phyloP scores from a whole-genome alignment of 495 filamentous ascomycete species.

The Xylaria venustula region DNA sequence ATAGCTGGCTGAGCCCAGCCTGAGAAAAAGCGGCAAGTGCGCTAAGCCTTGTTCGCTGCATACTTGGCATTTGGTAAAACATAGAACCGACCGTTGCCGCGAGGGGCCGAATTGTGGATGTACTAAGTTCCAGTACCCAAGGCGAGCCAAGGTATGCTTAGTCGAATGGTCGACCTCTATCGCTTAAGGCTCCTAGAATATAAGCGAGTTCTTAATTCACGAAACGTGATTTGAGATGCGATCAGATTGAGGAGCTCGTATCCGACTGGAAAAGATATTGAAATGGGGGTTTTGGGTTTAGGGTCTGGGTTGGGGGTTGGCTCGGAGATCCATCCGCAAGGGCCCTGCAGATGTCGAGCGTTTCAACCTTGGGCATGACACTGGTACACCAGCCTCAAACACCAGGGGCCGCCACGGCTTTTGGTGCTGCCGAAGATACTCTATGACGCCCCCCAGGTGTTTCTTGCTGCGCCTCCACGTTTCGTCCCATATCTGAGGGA shows the following conservation, averaged over 20 bases:
- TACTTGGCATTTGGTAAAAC: too few species aligned
- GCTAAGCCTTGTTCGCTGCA: too few species aligned
- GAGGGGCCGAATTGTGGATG: too few species aligned
- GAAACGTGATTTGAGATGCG: too few species aligned
- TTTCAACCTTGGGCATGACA: neutral
- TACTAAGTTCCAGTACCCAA: too few species aligned
- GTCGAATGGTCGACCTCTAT: too few species aligned
- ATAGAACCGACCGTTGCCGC: too few species aligned
- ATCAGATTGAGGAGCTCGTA: neutral
- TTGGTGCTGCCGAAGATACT: neutral
- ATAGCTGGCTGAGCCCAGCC: too few species aligned
- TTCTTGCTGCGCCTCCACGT: slow-evolving; percentile 5
- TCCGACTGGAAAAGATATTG: neutral
- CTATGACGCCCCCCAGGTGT: neutral
- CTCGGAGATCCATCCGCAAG: neutral
- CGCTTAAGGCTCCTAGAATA: too few species aligned
- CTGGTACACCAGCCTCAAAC: slow-evolving; percentile 3
- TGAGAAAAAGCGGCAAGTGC: too few species aligned
- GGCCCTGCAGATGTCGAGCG: neutral
- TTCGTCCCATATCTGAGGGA: slow-evolving; percentile 7
- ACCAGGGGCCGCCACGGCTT: neutral
- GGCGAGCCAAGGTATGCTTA: too few species aligned
- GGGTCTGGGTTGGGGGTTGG: neutral
- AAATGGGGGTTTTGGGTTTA: neutral
- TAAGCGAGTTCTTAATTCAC: too few species aligned